Percentiles rank a stretch among this genome's conserved stretches.
Evolutionary conservation across 108 stramenopile species (phyloP).

Genomic region (Pseudonitzschia pungens): DNA sequence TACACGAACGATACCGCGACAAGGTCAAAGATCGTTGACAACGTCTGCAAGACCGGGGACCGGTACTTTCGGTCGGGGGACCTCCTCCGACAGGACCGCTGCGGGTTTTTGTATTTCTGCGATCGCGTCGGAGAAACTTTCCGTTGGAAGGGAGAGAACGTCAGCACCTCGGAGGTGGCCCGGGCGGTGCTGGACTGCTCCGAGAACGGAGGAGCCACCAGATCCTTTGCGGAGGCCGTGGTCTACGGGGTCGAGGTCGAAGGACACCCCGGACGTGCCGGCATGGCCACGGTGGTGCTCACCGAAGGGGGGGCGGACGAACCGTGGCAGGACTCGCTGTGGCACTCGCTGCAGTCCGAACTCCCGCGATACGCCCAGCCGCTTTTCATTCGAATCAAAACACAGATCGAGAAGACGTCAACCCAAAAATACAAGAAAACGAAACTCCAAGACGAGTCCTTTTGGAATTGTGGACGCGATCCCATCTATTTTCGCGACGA

Average conservation of each 20-base stretch:
- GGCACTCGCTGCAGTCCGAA: constrained; percentile 14
- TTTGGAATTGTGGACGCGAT: constrained; percentile 13
- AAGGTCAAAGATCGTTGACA: constrained; percentile 12
- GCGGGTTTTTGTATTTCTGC: constrained; percentile 22
- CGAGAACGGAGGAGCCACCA: background rate
- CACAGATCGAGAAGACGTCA: constrained; percentile 21
- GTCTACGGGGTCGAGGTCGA: constrained; percentile 25
- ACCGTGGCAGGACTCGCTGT: constrained; percentile 7
- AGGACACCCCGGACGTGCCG: constrained; percentile 20
- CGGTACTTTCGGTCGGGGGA: constrained; percentile 25
- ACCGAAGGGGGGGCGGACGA: background rate
- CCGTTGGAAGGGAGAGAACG: constrained; percentile 27
- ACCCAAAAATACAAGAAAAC: constrained; percentile 29
- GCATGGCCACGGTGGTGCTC: constrained; percentile 17
- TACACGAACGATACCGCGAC: constrained; percentile 18
- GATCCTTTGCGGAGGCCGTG: constrained; percentile 13
- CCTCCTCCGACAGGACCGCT: constrained; percentile 16
- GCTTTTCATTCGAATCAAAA: constrained; percentile 8
- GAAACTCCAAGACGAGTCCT: constrained; percentile 23
- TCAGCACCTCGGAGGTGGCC: constrained; percentile 24
- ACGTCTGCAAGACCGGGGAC: constrained; percentile 16
- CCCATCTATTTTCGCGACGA: constrained; percentile 21
- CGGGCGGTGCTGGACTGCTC: constrained; percentile 6
- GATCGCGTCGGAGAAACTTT: constrained; percentile 28
- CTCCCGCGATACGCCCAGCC: constrained; percentile 24